A percentile compares a stretch with the other conserved stretches of the same genome.
phyloP scores from a whole-genome alignment of 345 rosid genomes.

The Hibiscus mutabilis region DNA sequence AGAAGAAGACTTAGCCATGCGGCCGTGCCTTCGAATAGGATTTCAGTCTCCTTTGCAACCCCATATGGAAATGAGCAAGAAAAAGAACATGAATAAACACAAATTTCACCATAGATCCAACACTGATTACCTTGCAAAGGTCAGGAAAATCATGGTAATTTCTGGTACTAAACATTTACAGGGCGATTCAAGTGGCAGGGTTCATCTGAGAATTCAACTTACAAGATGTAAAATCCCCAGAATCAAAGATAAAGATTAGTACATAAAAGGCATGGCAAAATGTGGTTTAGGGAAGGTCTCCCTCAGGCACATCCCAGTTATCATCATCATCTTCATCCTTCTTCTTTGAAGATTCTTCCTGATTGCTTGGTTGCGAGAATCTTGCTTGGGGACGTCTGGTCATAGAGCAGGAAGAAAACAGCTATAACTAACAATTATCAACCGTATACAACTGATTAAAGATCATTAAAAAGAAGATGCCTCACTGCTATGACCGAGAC shows the following conservation, averaged over 20 bases:
- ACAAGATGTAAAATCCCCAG: slow-evolving; percentile 10
- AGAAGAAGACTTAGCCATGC: background rate
- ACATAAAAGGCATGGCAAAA: slow-evolving; percentile 11
- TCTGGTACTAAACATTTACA: background rate
- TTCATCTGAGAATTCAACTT: slow-evolving; percentile 18
- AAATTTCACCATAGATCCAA: background rate
- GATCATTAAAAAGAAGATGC: background rate
- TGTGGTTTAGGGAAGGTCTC: slow-evolving; percentile 37
- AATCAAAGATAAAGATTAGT: background rate
- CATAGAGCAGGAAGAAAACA: background rate
- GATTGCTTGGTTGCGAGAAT: slow-evolving; percentile 24
- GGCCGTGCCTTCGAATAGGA: background rate
- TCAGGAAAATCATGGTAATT: background rate
- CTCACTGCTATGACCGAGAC: background rate
- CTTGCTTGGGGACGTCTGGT: slow-evolving; percentile 49
- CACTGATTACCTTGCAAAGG: background rate
- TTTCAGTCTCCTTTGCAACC: background rate
- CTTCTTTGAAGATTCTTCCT: slow-evolving; percentile 23
- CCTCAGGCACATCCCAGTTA: slow-evolving; percentile 86
- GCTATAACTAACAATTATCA: background rate
- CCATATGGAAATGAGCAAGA: too few relatives aligned
- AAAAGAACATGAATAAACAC: background rate
- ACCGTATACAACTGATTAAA: background rate
- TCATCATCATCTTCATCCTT: slow-evolving; percentile 45
- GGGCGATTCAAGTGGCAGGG: slow-evolving; percentile 13